Evolutionary conservation across 768 basidiomycete species (phyloP), one percentile per base, ranked within the genome.

Genomic region (Glaciozyma martinii): DNA sequence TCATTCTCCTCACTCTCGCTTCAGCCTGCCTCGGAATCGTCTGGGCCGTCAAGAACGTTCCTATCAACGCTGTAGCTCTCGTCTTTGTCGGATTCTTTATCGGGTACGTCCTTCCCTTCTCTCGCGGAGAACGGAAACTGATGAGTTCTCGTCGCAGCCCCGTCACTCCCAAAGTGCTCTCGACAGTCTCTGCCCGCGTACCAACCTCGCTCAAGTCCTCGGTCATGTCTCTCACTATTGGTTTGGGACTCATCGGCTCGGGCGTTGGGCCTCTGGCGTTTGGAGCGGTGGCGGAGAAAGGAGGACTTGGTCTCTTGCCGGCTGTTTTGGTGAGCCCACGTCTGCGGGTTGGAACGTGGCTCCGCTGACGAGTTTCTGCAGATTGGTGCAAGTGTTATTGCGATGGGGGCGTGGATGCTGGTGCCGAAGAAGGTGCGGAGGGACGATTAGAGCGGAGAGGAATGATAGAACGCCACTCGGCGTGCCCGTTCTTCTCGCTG

Each of bases 401-500:
- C 50, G 2, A 43, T 30, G 12, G 55, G 19, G 0, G 59, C 21
- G 18, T 69, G 68, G 68, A 9, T 13, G 3, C 13, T 56, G 2
- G 25, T 69, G 37, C 68, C 68, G 6, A 58, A 44, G 61, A 69
- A 69, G 62, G n/a, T 59, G 23, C n/a, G 68, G 29, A 63, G 68
- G 61, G 68, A 69, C 30, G 68, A 69, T 44, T 69, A 66, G 37
- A 40, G 37, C 37, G n/a, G n/a, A n/a, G n/a, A n/a, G n/a, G n/a
- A n/a, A n/a, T n/a, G n/a, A n/a, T n/a, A n/a, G n/a, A n/a, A n/a
- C n/a, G n/a, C n/a, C n/a, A n/a, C n/a, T n/a, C n/a, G n/a, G n/a
- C n/a, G n/a, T n/a, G n/a, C n/a, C n/a, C n/a, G n/a, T n/a, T n/a
- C n/a, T n/a, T n/a, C n/a, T n/a, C n/a, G n/a, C n/a, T n/a, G n/a